These are phyloP conservation scores for Kluyveromyces marxianus DNA, from an alignment of 1,139 yeast species.

Conservation along the genomic window DNA sequence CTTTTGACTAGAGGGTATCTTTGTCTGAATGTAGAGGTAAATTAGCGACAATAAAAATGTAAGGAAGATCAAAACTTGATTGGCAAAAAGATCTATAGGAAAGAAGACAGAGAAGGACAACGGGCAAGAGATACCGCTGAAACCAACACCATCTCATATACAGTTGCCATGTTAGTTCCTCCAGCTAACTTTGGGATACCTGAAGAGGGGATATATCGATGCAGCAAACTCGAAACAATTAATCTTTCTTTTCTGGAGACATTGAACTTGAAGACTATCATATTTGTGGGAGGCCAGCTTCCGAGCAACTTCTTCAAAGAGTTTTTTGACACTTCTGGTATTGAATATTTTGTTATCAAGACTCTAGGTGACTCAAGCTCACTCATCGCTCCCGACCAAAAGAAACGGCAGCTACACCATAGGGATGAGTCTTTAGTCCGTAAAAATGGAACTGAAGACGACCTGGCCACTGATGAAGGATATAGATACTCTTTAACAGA, in stretches of 20 bases:
- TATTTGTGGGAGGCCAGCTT: constrained; percentile 64
- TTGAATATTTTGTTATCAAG: constrained; percentile 26
- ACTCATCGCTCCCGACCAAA: constrained; percentile 3
- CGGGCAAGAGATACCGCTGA: background rate
- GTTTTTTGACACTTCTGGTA: constrained; percentile 27
- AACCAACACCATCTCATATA: background rate
- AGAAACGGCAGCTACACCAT: background rate
- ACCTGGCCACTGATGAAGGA: no score
- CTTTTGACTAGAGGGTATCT: no score
- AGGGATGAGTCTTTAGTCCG: background rate
- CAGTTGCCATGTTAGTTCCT: constrained; percentile 54
- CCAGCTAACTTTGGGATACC: constrained; percentile 76
- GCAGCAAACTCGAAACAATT: constrained; percentile 15
- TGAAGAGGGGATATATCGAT: constrained; percentile 58
- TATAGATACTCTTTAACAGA: constrained; percentile 23
- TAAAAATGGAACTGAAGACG: no score
- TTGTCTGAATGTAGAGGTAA: background rate
- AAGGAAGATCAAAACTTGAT: background rate
- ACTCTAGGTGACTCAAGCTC: constrained; percentile 16
- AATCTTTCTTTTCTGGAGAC: constrained; percentile 64
- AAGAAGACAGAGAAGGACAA: background rate
- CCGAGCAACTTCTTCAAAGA: constrained; percentile 44
- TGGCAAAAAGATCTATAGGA: constrained; percentile 1
- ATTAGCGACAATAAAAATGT: background rate
- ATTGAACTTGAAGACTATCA: constrained; percentile 46